phyloP scores from a whole-genome alignment of 2,329 filamentous ascomycete genomes.

The Ophiocordyceps polyrhachis-furcata region DNA sequence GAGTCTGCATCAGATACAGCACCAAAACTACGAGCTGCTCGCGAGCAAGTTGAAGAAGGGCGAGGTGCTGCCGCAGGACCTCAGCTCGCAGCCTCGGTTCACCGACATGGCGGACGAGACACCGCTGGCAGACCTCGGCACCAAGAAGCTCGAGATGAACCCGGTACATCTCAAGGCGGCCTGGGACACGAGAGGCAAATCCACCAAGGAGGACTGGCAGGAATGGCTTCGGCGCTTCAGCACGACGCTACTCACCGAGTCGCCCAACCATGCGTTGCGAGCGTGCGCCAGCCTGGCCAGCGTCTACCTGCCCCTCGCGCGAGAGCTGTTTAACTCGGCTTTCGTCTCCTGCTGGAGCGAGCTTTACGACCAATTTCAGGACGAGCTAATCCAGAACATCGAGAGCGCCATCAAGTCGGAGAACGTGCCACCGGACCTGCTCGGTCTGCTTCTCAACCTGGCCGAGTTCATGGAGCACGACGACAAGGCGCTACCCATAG shows the following conservation, averaged over 20 bases:
- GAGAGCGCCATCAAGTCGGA: constrained; percentile 90
- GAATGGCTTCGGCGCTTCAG: constrained; percentile 97
- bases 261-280: constrained; percentile 82
- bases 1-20: constrained; percentile 60
- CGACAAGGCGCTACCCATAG: constrained; percentile 93
- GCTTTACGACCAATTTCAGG: constrained; percentile 89
- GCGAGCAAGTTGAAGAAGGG: constrained; percentile 88
- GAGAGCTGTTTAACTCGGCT: constrained; percentile 92
- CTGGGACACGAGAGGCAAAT: constrained; percentile 94
- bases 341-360: constrained; percentile 99
- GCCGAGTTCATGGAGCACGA: constrained; percentile 99
- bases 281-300: constrained; percentile 85
- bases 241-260: constrained; percentile 85
- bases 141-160: constrained; percentile 93
- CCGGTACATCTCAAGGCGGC: constrained; percentile 92
- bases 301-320: constrained; percentile 76
- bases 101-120: constrained; percentile 62
- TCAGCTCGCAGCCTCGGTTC: constrained; percentile 73
- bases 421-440: constrained; percentile 86
- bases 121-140: constrained; percentile 63
- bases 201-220: constrained; percentile 96
- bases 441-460: constrained; percentile 84
- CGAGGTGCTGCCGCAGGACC: constrained; percentile 83
- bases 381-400: constrained; percentile 88
- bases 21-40: constrained; percentile 81